Evolutionary conservation across 352 stramenopile genomes (phyloP), one percentile per base, ranked within the genome.

Genomic region (Pythium insidiosum): DNA sequence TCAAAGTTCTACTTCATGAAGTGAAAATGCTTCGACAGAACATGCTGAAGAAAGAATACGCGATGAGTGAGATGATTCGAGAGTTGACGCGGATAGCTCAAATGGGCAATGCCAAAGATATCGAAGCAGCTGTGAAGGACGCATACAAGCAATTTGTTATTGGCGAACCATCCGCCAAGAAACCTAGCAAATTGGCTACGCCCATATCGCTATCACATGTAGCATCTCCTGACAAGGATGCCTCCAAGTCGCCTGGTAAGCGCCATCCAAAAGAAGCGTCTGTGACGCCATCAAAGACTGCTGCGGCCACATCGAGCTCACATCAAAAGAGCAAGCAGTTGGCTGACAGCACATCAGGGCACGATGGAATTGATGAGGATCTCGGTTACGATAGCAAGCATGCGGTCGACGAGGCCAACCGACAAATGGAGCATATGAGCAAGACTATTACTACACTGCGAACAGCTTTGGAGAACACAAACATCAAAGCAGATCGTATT

Each of bases 371-470:
- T 0, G 64, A 84, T 22, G 70, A 84, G 53, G 58, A 58, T 0
- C 51, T 87, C 3, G 75, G 72, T 0, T 87, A 88, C 41, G 70
- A 88, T 49, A 83, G 67, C 55, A 88, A 84, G 25, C 74, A 87
- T 38, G 71, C 71, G 0, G 73, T 91, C 10, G 64, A 81, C 23
- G 74, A 89, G 29, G 86, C 79, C 1, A 70, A 70, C 29, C 82
- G 87, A 51, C 76, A 91, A 51, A 72, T 89, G 52, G 73, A 87
- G 50, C 87, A 76, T 41, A 88, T 89, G 76, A 88, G 73, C 49
- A 72, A 68, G 24, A 88, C 63, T 2, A 81, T 91, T 47, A 61
- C 63, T 21, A 87, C 74, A 9, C 56, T 91, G 12, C 71, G 63
- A 1, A 60, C 60, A 2, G 61, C 76, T 11, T 53, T 88, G 15